Evolutionary conservation across 768 basidiomycete species (phyloP), one percentile per base, ranked within the genome.

Genomic region (Scleroderma bovista): DNA sequence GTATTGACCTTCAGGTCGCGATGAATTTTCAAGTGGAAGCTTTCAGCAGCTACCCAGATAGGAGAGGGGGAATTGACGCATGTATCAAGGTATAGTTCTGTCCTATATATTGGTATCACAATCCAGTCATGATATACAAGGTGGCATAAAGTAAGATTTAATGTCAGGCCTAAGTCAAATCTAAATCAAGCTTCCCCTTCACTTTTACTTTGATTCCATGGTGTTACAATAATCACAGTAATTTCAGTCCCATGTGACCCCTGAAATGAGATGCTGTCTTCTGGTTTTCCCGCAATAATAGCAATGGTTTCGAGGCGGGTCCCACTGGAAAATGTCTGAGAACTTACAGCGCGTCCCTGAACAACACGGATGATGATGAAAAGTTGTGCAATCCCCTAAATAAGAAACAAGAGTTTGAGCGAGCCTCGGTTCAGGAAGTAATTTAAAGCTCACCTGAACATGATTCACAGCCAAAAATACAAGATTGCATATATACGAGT

Each of bases 331-430:
- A 13, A n/a, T 13, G 17, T 36, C 0, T 46, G 47, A 26, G 40
- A 31, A 3, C 47, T 17, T 46, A 60, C 60, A 11, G 62, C 61
- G 9, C 52, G 46, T 7, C 70, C 72, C 39, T 47, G 57, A 1
- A 62, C 65, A 23, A 74, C 67, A 3, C 72, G 66, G 17, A 67
- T 55, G 51, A 71, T 63, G 54, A 74, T 72, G 42, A 68, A 50
- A 15, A 67, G 23, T 20, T 70, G 64, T 0, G 64, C 63, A 47
- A 73, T 67, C 19, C 57, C 61, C 71, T 73, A 12, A 10, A 19
- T n/a, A 29, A 15, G 15, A 10, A 26, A 36, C 16, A 1, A 13
- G 24, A 12, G 19, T 32, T 7, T 36, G 11, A 31, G 31, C 19
- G 11, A 4, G n/a, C n/a, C n/a, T 6, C 1, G 9, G 6, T 12